A percentile compares a stretch with the other conserved stretches of the same genome.
These are phyloP conservation scores for Chrysoporthe deuterocubensis DNA, from an alignment of 2,329 filamentous ascomycete genomes.

Conservation along the genomic window DNA sequence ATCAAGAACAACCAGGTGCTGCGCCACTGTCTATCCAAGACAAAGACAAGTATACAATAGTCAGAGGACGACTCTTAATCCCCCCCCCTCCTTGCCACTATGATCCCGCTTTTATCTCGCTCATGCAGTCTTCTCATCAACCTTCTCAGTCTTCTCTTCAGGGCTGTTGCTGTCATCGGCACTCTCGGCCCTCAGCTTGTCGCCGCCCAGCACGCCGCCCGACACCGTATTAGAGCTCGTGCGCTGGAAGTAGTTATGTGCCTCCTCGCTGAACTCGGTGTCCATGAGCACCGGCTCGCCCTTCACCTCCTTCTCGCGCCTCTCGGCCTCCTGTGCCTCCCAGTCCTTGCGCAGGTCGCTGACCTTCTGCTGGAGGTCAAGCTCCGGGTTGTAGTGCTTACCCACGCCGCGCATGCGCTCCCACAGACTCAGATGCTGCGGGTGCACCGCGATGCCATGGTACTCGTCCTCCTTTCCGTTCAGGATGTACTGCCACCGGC, in stretches of 20 bases:
- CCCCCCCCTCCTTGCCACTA: not conserved
- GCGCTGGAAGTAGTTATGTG: conserved; percentile 58
- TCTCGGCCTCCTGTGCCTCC: conserved; percentile 54
- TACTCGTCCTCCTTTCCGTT: conserved; percentile 79
- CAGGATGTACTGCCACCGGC: conserved; percentile 87
- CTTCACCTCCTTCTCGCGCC: conserved; percentile 54
- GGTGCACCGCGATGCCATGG: conserved; percentile 91
- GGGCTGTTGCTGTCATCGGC: conserved; percentile 16
- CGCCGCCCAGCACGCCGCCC: conserved; percentile 16
- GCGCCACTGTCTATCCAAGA: not conserved
- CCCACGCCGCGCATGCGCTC: conserved; percentile 78
- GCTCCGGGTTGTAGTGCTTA: conserved; percentile 81
- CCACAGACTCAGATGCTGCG: conserved; percentile 85
- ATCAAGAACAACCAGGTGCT: not conserved
- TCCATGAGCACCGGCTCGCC: conserved; percentile 42
- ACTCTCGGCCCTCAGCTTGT: conserved; percentile 20
- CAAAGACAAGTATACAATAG: not conserved
- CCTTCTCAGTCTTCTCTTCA: conserved; percentile 17
- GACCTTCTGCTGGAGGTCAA: conserved; percentile 84
- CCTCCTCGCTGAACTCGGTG: conserved; percentile 56
- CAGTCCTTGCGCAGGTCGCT: conserved; percentile 75
- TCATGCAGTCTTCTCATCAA: not conserved
- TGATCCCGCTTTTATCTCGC: not conserved
- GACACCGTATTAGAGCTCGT: conserved; percentile 32
- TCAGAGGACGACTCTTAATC: not conserved